Conservation (phyloP, 2,329 filamentous ascomycete species). For the Sphaerulina vaccinii region DNA sequence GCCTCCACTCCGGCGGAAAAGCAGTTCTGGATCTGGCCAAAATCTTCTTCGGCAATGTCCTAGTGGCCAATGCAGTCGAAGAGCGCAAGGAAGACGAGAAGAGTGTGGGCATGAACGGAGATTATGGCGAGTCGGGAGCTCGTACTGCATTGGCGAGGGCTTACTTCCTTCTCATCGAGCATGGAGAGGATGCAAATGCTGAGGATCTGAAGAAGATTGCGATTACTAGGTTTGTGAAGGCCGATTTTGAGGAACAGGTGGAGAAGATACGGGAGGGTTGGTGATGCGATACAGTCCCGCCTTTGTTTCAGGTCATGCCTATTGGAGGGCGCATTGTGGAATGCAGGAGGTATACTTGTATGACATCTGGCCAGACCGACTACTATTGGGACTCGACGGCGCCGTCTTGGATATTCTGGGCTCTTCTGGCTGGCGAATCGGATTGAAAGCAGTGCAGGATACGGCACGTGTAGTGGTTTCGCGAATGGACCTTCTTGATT, state of each 20-base stretch:
- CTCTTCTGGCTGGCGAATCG: no score
- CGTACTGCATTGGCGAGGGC: slow-evolving; percentile 16
- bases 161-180: slow-evolving; percentile 14
- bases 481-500: no score
- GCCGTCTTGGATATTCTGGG: no score
- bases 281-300: no score
- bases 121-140: slow-evolving; percentile 14
- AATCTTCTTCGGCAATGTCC: slow-evolving; percentile 9
- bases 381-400: no score
- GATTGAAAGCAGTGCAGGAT: no score
- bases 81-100: slow-evolving; percentile 19
- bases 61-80: slow-evolving; percentile 6
- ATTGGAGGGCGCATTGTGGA: not conserved
- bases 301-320: not conserved
- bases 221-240: slow-evolving; percentile 11
- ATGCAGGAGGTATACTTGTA: not conserved
- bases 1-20: slow-evolving; percentile 18
- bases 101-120: slow-evolving; percentile 17
- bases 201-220: slow-evolving; percentile 15
- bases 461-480: no score
- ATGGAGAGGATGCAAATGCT: slow-evolving; percentile 15
- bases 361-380: no score
- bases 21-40: slow-evolving; percentile 15
- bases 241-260: slow-evolving; percentile 12
- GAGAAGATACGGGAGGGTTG: slow-evolving; percentile 2